Evolutionary conservation across 495 filamentous ascomycete species (phyloP).

Genomic region (Patellaria atrata): DNA sequence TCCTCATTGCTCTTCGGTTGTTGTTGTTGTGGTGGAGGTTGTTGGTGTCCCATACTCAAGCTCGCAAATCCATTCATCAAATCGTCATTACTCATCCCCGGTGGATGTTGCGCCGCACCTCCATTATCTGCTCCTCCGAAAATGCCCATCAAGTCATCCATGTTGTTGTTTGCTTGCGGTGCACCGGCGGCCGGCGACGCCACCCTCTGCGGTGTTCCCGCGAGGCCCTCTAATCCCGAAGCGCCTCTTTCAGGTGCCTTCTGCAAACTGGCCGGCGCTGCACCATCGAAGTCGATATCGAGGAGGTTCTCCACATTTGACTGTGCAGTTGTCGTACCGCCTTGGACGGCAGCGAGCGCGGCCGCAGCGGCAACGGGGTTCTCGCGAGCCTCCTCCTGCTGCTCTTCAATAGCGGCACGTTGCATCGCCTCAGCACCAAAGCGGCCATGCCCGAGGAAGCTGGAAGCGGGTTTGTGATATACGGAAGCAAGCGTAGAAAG

Average conservation of each 20-base stretch:
- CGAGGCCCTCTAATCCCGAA: conserved; percentile 57
- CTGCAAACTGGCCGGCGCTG: conserved; percentile 76
- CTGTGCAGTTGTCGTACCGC: conserved; percentile 38
- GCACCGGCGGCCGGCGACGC: conserved; percentile 40
- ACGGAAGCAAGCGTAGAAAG: conserved; percentile 95
- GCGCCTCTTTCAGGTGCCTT: conserved; percentile 46
- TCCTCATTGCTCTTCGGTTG: conserved; percentile 59
- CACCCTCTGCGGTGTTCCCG: conserved; percentile 67
- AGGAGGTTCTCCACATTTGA: conserved; percentile 86
- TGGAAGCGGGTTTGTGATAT: conserved; percentile 97
- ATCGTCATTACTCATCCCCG: conserved; percentile 26
- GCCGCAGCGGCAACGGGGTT: conserved; percentile 84
- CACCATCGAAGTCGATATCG: conserved; percentile 96
- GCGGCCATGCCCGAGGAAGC: conserved; percentile 87
- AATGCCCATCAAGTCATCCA: conserved; percentile 85
- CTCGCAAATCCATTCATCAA: conserved; percentile 75
- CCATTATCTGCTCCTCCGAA: conserved; percentile 43
- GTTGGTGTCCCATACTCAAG: conserved; percentile 47
- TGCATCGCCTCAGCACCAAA: conserved; percentile 92
- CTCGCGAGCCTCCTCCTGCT: conserved; percentile 78
- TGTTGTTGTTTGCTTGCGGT: conserved; percentile 38
- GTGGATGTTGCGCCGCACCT: conserved; percentile 16
- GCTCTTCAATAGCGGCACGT: conserved; percentile 88
- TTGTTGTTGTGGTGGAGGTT: conserved; percentile 41
- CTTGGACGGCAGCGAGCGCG: conserved; percentile 51